Evolutionary conservation across 202 grass and related monocot species (phyloP).

Genomic region (Dendrocalamus latiflorus): DNA sequence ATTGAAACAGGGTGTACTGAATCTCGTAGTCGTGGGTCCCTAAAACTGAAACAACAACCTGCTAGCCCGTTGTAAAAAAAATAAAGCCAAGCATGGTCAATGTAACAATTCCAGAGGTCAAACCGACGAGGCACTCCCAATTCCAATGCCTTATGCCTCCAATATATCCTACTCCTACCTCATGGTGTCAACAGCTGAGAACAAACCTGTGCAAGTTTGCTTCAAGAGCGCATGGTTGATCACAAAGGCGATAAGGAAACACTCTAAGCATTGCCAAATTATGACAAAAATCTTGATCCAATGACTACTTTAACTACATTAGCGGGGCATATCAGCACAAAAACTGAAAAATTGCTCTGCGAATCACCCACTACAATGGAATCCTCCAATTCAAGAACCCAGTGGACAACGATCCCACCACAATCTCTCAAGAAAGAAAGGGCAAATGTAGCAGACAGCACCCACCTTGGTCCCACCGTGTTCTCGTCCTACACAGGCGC

Average conservation of each 20-base stretch:
- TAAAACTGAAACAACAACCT: no score
- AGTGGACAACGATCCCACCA: background rate
- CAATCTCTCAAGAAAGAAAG: background rate
- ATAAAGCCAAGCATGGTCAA: background rate
- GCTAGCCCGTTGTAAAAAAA: background rate
- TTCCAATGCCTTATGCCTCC: background rate
- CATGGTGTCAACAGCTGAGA: background rate
- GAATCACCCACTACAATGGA: background rate
- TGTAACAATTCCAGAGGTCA: background rate
- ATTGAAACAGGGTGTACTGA: background rate
- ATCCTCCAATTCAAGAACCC: background rate
- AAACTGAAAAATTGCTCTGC: background rate
- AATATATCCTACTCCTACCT: background rate
- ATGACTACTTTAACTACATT: background rate
- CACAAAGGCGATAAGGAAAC: no score
- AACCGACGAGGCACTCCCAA: background rate
- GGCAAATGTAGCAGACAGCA: background rate
- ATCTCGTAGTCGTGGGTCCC: background rate
- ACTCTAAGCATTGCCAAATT: background rate
- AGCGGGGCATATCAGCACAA: background rate
- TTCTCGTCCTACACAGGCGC: background rate
- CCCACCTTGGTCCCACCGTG: background rate
- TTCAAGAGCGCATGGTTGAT: background rate
- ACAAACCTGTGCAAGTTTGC: background rate
- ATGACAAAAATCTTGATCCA: background rate